Percentiles rank a stretch among this genome's conserved stretches.
phyloP scores from a whole-genome alignment of 306 rosid genomes.

The Clitoria ternatea region DNA sequence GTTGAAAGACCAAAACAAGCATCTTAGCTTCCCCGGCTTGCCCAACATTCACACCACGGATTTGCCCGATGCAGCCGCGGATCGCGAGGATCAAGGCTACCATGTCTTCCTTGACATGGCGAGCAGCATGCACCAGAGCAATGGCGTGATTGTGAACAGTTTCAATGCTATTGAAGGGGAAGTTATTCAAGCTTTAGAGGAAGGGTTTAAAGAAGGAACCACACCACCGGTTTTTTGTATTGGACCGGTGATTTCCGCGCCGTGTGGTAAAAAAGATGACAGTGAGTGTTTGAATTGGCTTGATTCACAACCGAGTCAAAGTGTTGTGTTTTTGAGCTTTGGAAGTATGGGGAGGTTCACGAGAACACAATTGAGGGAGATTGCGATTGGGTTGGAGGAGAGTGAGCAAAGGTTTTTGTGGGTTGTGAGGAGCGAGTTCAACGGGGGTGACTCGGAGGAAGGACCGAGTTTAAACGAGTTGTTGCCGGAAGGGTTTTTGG shows the following conservation, averaged over 20 bases:
- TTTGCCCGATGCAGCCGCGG: background rate
- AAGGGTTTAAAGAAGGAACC: slow-evolving; percentile 1
- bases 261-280: background rate
- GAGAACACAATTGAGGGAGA: slow-evolving; percentile 31
- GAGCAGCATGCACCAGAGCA: background rate
- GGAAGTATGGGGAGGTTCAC: slow-evolving; percentile 55
- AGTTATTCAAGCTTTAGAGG: background rate
- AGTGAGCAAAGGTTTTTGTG: slow-evolving; percentile 35
- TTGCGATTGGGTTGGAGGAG: slow-evolving; percentile 42
- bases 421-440: background rate
- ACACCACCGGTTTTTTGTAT: slow-evolving; percentile 16
- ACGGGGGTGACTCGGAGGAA: slow-evolving; percentile 5
- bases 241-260: background rate
- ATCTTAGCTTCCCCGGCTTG: slow-evolving; percentile 27
- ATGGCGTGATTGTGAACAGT: background rate
- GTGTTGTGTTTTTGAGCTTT: slow-evolving; percentile 48
- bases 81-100: background rate
- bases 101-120: background rate
- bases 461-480: slow-evolving; percentile 23
- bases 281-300: slow-evolving; percentile 42
- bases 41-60: slow-evolving; percentile 4
- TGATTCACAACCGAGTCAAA: slow-evolving; percentile 32
- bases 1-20: slow-evolving; percentile 22
- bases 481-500: slow-evolving; percentile 44
- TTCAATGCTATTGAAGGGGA: background rate